Evolutionary conservation across 139 green algal species (phyloP).

Genomic region (Closterium sp.): DNA sequence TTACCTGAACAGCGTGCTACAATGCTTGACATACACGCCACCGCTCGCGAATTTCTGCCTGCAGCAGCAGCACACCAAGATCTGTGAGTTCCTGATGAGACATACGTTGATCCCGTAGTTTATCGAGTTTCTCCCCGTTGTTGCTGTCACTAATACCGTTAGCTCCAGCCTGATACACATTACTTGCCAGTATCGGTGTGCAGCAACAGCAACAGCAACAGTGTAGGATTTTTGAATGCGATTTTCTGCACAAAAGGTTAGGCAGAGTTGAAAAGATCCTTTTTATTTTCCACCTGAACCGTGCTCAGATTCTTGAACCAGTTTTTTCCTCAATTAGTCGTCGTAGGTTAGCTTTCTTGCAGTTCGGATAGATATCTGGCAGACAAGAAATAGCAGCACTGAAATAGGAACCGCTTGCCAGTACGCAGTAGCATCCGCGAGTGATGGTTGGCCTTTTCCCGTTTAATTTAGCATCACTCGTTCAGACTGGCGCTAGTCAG

Average conservation of each 20-base stretch:
- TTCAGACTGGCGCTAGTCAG: neutral
- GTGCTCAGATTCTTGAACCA: neutral
- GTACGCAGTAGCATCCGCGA: too few species aligned
- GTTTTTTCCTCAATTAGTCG: too few species aligned
- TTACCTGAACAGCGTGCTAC: conserved; percentile 50
- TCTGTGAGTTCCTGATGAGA: conserved; percentile 31
- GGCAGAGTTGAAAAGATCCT: neutral
- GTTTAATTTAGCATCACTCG: neutral
- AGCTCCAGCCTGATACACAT: neutral
- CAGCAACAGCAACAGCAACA: neutral
- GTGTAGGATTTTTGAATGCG: neutral
- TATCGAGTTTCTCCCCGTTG: neutral
- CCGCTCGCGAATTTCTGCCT: conserved; percentile 47
- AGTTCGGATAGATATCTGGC: too few species aligned
- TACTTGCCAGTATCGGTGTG: neutral
- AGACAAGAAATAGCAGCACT: too few species aligned
- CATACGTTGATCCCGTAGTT: neutral
- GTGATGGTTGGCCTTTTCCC: too few species aligned
- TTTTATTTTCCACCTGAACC: neutral
- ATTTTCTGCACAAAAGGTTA: neutral
- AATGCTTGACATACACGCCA: conserved; percentile 49
- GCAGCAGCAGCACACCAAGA: conserved; percentile 25
- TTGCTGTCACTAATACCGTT: neutral
- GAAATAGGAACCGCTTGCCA: too few species aligned
- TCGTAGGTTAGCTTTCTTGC: too few species aligned